A percentile compares a stretch with the other conserved stretches of the same genome.
These are phyloP conservation scores for Phytophthora sansomeana DNA, from an alignment of 352 stramenopile species.

Conservation along the genomic window DNA sequence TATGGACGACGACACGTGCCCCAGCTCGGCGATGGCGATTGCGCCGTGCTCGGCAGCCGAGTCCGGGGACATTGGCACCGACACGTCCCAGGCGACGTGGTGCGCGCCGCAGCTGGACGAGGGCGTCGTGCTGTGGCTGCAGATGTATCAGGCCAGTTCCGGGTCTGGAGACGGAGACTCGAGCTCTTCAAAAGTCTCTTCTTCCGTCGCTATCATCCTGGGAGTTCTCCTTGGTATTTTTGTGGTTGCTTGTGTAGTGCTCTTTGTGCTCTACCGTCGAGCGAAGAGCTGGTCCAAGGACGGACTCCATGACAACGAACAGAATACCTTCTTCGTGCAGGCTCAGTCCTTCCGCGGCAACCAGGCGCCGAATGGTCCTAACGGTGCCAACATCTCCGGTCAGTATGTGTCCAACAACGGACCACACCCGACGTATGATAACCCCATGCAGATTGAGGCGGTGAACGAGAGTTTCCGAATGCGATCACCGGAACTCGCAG, in stretches of 20 bases:
- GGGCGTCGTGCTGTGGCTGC: constrained; percentile 38
- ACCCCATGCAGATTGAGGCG: constrained; percentile 40
- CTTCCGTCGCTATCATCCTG: constrained; percentile 29
- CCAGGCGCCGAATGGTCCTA: background rate
- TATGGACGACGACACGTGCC: constrained; percentile 32
- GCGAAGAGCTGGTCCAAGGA: constrained; percentile 31
- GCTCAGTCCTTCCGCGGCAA: constrained; percentile 25
- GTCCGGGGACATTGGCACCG: constrained; percentile 5
- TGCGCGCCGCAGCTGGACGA: constrained; percentile 41
- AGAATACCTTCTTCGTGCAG: constrained; percentile 42
- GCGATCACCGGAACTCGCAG: constrained; percentile 34
- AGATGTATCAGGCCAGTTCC: constrained; percentile 1
- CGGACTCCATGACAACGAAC: constrained; percentile 31
- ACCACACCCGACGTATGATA: constrained; percentile 28
- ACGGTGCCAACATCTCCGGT: constrained; percentile 9
- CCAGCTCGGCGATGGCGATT: constrained; percentile 38
- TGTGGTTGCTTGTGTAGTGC: constrained; percentile 24
- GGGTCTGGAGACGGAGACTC: background rate
- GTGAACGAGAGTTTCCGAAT: constrained; percentile 45
- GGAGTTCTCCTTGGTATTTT: constrained; percentile 31
- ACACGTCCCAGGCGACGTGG: constrained; percentile 36
- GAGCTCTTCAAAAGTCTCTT: constrained; percentile 24
- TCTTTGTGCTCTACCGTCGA: constrained; percentile 33
- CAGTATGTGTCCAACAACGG: constrained; percentile 34
- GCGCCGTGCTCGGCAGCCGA: constrained; percentile 34